Conservation (phyloP, 805 yeast genomes). For the Komagataella pastoris region DNA sequence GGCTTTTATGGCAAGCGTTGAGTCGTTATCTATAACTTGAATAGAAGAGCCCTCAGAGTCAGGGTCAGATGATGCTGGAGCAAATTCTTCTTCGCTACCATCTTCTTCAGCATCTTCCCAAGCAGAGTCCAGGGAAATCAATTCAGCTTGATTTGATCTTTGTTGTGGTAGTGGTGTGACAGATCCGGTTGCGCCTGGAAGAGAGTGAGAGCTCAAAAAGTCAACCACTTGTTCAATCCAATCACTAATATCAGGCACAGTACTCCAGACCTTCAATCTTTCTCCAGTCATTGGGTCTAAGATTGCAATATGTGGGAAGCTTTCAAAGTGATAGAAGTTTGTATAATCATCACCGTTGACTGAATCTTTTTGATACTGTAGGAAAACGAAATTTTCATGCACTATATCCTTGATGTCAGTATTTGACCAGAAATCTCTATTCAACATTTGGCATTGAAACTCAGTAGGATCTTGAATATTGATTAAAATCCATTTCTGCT, state of each 20-base stretch:
- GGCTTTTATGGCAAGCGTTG: slow-evolving; percentile 24
- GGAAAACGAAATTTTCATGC: slow-evolving; percentile 57
- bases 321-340: slow-evolving; percentile 57
- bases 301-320: slow-evolving; percentile 81
- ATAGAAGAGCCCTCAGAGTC: slow-evolving; percentile 12
- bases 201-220: slow-evolving; percentile 52
- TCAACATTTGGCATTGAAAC: slow-evolving; percentile 79
- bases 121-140: slow-evolving; percentile 4
- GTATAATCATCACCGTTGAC: slow-evolving; percentile 58
- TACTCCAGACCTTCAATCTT: slow-evolving; percentile 65
- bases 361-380: slow-evolving; percentile 77
- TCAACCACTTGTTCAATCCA: slow-evolving; percentile 61
- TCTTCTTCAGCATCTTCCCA: slow-evolving; percentile 9
- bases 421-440: slow-evolving; percentile 89
- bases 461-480: slow-evolving; percentile 81
- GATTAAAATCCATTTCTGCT: slow-evolving; percentile 70
- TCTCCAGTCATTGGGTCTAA: slow-evolving; percentile 96
- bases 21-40: slow-evolving; percentile 1
- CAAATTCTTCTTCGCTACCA: slow-evolving; percentile 6
- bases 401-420: slow-evolving; percentile 49
- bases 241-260: slow-evolving; percentile 41
- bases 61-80: slow-evolving; percentile 5
- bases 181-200: slow-evolving; percentile 38
- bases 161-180: slow-evolving; percentile 65
- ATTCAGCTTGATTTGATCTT: slow-evolving; percentile 28